Evolutionary conservation across 257 asterid species (phyloP).

Genomic region (Eustoma russellianum): DNA sequence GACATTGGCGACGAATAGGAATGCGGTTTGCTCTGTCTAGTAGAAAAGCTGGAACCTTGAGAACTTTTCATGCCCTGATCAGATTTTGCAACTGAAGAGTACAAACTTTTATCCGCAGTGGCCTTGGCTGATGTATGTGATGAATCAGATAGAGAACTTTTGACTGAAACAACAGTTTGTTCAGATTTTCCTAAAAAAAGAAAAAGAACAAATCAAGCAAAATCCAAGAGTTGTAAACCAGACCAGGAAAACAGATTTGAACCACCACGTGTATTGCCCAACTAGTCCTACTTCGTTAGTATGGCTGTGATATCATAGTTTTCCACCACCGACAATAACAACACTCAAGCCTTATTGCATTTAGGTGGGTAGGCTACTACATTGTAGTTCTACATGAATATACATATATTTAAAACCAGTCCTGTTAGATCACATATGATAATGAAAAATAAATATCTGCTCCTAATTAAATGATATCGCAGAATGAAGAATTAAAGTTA

Average conservation of each 20-base stretch:
- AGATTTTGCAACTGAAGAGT: background rate
- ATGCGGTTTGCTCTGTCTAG: background rate
- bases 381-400: too few species aligned
- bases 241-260: background rate
- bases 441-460: too few species aligned
- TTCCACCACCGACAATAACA: too few species aligned
- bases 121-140: conserved; percentile 9
- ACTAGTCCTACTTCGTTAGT: too few species aligned
- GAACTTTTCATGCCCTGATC: background rate
- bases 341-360: too few species aligned
- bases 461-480: too few species aligned
- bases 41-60: conserved; percentile 1
- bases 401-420: too few species aligned
- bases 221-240: background rate
- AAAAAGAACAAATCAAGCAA: background rate
- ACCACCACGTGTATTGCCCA: too few species aligned
- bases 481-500: too few species aligned
- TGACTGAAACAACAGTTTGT: conserved; percentile 1
- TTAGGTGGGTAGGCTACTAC: too few species aligned
- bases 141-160: background rate
- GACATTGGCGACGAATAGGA: background rate
- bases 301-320: too few species aligned
- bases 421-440: too few species aligned
- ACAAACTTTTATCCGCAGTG: conserved; percentile 1
- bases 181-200: conserved; percentile 11